Evolutionary conservation across 78 protist species (phyloP).

Genomic region (Tieghemostelium lacteum): DNA sequence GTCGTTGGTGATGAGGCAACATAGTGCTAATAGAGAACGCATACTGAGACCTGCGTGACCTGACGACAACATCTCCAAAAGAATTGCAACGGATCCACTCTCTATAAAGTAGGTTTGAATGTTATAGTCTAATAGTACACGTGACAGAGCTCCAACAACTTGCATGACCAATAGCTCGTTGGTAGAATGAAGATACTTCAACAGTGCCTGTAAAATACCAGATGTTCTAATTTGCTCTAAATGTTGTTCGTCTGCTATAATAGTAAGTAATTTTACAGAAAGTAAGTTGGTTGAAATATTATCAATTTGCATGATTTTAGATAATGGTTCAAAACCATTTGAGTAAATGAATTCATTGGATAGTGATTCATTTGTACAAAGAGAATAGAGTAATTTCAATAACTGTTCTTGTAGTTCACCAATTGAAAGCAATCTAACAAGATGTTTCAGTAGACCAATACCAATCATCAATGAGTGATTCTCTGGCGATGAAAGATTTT

Average conservation of each 20-base stretch:
- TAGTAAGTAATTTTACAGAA: constrained; percentile 24
- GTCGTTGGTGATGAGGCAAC: constrained; percentile 58
- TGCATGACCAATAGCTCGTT: constrained; percentile 31
- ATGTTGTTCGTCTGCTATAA: constrained; percentile 67
- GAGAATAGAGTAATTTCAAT: constrained; percentile 8
- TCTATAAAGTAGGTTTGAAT: constrained; percentile 40
- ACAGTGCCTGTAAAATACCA: constrained; percentile 30
- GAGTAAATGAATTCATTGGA: constrained; percentile 27
- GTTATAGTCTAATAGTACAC: constrained; percentile 16
- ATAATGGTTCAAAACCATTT: constrained; percentile 28
- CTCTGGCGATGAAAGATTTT: constrained; percentile 31
- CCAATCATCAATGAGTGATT: constrained; percentile 20
- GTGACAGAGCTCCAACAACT: constrained; percentile 66
- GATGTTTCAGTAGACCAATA: constrained; percentile 6
- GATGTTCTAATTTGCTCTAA: constrained; percentile 1
- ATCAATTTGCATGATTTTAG: not conserved
- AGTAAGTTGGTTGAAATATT: not conserved
- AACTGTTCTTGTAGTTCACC: constrained; percentile 16
- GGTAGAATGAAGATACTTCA: not conserved
- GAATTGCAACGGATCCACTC: constrained; percentile 8
- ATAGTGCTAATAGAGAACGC: constrained; percentile 51
- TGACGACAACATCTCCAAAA: constrained; percentile 15
- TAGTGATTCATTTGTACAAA: constrained; percentile 29
- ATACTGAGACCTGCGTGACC: constrained; percentile 13
- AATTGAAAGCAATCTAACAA: not conserved